Evolutionary conservation across 2,329 filamentous ascomycete species (phyloP), one percentile per base, ranked within the genome.

Genomic region (Neofusicoccum parvum): DNA sequence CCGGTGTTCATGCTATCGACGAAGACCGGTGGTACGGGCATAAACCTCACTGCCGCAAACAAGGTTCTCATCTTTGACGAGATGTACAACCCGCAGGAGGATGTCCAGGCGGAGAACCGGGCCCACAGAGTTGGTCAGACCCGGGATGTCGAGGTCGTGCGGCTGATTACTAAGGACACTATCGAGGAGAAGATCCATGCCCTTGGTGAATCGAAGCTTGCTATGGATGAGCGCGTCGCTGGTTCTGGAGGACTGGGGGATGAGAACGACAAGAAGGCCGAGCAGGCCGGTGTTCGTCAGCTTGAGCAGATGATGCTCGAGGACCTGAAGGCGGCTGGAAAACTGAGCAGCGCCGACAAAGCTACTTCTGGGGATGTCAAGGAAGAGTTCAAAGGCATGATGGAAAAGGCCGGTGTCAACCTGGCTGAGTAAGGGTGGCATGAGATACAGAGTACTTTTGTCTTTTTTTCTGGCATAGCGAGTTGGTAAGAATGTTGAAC

Each of bases 21-120:
- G 0, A 94, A 93, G 67, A 94, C 94, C 0, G 95, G 95, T 62
- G 95, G 95, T n/a, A 95, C 94, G 0, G 95, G 95, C 46, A 96
- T 99, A 81, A 99, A 99, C 78, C 81, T 99, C 64, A 95, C 94
- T 7, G 92, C 91, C 41, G 95, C 95, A 4, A 98, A 98, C 82
- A 98, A 97, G 79, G 94, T 99, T 71, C 88, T 99, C 78, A 95
- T 99, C 73, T 97, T 98, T 76, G 95, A 99, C 78, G 91, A 91
- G 69, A 92, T 90, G n/a, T 97, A 97, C 80, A 99, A 99, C 72
- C 95, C 95, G 0, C 95, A 99, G 75, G 94, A 98, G 71, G 95
- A 99, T 74, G 89, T 97, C n/a, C 95, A 99, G 77, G 95, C 95
- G 0, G 95, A 98, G 82, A 98, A 99, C 76, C 89, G 95, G 17